Conservation (phyloP, 345 rosid species). For the Eucalyptus rudis region DNA sequence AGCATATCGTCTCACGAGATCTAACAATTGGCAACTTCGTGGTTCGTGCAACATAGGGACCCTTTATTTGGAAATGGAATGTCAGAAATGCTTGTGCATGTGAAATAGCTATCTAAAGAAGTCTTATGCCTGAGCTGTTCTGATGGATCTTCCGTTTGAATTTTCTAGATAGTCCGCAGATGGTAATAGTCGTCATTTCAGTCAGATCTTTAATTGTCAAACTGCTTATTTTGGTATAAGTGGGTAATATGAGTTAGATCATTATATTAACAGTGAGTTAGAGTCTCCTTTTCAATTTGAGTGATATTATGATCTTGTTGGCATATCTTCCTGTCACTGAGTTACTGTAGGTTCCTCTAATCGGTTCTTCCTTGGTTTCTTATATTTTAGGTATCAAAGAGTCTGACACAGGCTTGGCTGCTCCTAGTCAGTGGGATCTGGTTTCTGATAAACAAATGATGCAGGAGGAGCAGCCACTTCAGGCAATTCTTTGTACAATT, state of each 20-base stretch:
- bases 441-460: constrained; percentile 99
- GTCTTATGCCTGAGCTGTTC: background rate
- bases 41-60: background rate
- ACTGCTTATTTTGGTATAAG: background rate
- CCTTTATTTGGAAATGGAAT: background rate
- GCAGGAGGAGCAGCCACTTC: constrained; percentile 99
- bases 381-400: constrained; percentile 66
- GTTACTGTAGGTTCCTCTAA: background rate
- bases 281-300: background rate
- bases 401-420: constrained; percentile 96
- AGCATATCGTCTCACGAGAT: background rate
- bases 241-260: background rate
- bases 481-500: constrained; percentile 4
- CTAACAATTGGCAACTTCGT: background rate
- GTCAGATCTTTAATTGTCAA: background rate
- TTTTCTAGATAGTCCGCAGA: background rate
- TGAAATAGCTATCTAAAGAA: background rate
- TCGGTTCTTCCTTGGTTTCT: background rate
- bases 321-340: background rate
- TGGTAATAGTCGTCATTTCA: background rate
- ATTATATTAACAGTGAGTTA: background rate
- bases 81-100: background rate
- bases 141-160: background rate
- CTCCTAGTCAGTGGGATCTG: constrained; percentile 99
- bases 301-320: background rate